Percentiles rank a stretch among this genome's conserved stretches.
Evolutionary conservation across 2,329 filamentous ascomycete species (phyloP).

Genomic region (Botrytis galanthina): DNA sequence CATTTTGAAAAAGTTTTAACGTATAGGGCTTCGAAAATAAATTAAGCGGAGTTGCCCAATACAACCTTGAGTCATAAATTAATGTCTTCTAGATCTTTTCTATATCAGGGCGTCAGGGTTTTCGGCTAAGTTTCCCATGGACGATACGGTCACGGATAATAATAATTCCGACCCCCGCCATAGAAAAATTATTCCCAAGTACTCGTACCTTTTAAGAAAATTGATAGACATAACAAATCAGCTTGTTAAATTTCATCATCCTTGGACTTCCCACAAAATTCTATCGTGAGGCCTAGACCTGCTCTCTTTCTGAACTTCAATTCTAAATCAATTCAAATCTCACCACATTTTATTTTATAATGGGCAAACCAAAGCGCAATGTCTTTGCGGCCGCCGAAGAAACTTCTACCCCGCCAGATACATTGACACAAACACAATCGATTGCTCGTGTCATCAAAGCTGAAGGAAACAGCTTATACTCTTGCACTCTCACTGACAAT

Average conservation of each 20-base stretch:
- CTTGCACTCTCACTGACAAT: slow-evolving; percentile 67
- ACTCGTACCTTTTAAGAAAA: not conserved
- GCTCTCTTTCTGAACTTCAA: not conserved
- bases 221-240: not conserved
- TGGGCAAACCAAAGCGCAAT: slow-evolving; percentile 75
- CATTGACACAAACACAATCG: slow-evolving; percentile 59
- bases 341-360: slow-evolving; percentile 38
- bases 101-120: not conserved
- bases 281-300: not conserved
- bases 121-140: slow-evolving; percentile 12
- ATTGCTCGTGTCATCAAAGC: slow-evolving; percentile 79
- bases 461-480: slow-evolving; percentile 87
- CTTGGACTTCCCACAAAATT: not conserved
- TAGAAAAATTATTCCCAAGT: not conserved
- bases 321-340: not conserved
- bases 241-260: not conserved
- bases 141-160: not conserved
- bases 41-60: not conserved
- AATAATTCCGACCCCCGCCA: not conserved
- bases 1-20: not conserved
- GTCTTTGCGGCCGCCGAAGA: slow-evolving; percentile 76
- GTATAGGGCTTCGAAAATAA: not conserved
- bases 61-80: not conserved
- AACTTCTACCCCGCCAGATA: slow-evolving; percentile 56
- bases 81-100: not conserved